A percentile compares a stretch with the other conserved stretches of the same genome.
Conservation (phyloP, 108 stramenopile species). For the Cyclostephanos tholiformis region DNA sequence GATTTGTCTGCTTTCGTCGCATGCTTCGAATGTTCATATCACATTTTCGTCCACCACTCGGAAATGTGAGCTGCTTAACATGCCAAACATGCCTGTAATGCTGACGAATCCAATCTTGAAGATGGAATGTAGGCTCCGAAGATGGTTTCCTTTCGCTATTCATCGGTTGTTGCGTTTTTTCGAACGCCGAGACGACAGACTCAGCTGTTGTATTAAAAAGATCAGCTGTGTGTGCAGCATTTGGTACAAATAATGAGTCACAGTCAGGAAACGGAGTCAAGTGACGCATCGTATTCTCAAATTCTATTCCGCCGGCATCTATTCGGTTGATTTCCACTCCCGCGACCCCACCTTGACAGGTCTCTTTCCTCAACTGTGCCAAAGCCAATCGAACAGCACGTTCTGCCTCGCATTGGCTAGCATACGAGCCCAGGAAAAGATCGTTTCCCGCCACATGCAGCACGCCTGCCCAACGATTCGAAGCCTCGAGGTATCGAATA, state of each 20-base stretch:
- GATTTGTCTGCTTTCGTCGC: conserved; percentile 10
- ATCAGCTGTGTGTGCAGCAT: conserved; percentile 12
- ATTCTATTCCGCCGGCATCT: not conserved
- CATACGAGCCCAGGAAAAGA: conserved; percentile 24
- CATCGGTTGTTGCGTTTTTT: conserved; percentile 7
- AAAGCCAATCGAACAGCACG: conserved; percentile 14
- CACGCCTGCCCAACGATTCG: conserved; percentile 27
- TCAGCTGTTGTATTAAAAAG: conserved; percentile 17
- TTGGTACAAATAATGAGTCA: not conserved
- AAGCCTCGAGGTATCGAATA: conserved; percentile 13
- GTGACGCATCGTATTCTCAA: not conserved
- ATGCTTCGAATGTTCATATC: not conserved
- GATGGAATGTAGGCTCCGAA: not conserved
- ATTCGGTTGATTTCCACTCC: not conserved
- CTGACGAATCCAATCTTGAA: not conserved
- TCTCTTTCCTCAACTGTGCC: conserved; percentile 1
- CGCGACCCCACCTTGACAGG: not conserved
- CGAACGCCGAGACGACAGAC: conserved; percentile 28
- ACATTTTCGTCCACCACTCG: not conserved
- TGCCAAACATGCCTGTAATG: not conserved
- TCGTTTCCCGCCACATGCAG: conserved; percentile 29
- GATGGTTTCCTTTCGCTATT: not conserved
- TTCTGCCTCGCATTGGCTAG: conserved; percentile 24
- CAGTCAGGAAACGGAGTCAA: not conserved
- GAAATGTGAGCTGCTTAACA: not conserved